Evolutionary conservation across 176 grass and related monocot species (phyloP).

Genomic region (Oryza officinalis): DNA sequence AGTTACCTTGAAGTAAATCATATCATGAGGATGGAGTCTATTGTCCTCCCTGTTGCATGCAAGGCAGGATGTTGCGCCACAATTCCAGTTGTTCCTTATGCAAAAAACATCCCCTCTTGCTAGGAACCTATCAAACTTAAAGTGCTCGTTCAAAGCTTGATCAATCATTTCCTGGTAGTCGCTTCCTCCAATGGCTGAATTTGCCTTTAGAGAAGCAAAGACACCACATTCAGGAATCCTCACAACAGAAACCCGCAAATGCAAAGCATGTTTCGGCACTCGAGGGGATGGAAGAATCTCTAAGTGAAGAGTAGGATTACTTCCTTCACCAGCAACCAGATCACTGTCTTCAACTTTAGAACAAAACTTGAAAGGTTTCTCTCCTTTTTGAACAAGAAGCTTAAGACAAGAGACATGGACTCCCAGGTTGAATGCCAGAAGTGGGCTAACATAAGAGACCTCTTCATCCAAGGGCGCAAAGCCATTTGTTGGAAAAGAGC

Average conservation of each 20-base stretch:
- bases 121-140: conserved; percentile 79
- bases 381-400: conserved; percentile 59
- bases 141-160: conserved; percentile 72
- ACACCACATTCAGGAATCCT: conserved; percentile 89
- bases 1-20: conserved; percentile 75
- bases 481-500: conserved; percentile 33
- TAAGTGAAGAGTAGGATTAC: conserved; percentile 50
- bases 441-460: conserved; percentile 74
- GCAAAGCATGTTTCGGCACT: conserved; percentile 76
- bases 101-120: conserved; percentile 87
- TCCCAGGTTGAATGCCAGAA: conserved; percentile 94
- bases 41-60: conserved; percentile 56
- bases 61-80: conserved; percentile 55
- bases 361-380: conserved; percentile 58
- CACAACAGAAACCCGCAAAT: conserved; percentile 83
- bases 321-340: conserved; percentile 3
- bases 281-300: conserved; percentile 73
- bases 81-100: conserved; percentile 71
- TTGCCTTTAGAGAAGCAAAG: conserved; percentile 77
- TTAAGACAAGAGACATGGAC: conserved; percentile 77
- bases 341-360: conserved; percentile 28
- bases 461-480: conserved; percentile 34
- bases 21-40: conserved; percentile 42
- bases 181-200: conserved; percentile 53
- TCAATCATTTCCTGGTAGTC: conserved; percentile 88